Base-by-base conservation (phyloP, 2,329 filamentous ascomycete genomes). In the Pseudocercospora ulei region DNA sequence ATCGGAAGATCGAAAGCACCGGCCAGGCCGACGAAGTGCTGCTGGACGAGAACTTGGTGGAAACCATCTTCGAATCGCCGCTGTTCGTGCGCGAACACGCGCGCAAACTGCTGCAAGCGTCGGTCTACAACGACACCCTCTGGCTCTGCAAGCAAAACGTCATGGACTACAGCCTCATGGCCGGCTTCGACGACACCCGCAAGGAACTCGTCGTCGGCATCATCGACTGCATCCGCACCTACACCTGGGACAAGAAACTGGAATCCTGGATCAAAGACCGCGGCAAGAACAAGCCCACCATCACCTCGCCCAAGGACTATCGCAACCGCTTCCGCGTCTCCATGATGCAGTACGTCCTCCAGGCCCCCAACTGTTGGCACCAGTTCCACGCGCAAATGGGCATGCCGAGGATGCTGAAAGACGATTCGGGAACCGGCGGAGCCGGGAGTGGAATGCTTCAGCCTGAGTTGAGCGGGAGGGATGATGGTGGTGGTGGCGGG, bases 191-290 rank as follows among this genome's bases (percentile, higher is more conserved):
- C 55, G 90, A 95, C 59, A 71, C 72, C 23, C 75, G 78, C 47
- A 87, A 88, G 55, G 88, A 98, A 63, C 75, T 98, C 8, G 85
- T 96, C 8, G 87, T 98, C 2, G 90, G 90, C 3, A 96, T 98
- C 55, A 96, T 98, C 49, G 88, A 98, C 61, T 96, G 90, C 60
- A 96, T 98, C 51, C 78, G 90, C 39, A 98, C 90, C 0, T 98
- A 96, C 59, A 98, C 90, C 0, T 98, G 90, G 86, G 90, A 98
- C 67, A 98, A 98, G 71, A 95, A 95, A 60, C 74, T 98, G n/a
- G 90, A 98, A 66, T 90, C 81, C 38, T 98, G 90, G 90, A 95
- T 98, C 72, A 98, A 98, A 63, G 87, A 96, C 57, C 81, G 88
- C 24, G 90, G 92, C 55, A 79, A 79, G 62, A 80, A 79, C 52